Conservation (phyloP, 2,329 filamentous ascomycete species). For the Beauveria rudraprayagi region DNA sequence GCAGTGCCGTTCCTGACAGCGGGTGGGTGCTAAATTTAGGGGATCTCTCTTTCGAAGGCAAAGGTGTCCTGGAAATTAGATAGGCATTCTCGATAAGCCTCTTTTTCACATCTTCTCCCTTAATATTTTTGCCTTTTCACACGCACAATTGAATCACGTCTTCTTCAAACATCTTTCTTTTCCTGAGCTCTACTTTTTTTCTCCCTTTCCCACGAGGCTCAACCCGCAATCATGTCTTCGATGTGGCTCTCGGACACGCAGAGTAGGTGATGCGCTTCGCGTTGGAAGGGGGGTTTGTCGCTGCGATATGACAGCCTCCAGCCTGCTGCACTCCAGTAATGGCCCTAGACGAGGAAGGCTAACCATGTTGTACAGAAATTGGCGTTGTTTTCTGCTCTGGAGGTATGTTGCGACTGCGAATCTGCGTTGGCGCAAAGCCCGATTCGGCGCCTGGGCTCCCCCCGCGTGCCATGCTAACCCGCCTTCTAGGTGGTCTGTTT, state of each 20-base stretch:
- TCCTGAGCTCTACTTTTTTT: background rate
- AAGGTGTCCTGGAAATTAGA: constrained; percentile 13
- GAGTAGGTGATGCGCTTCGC: constrained; percentile 53
- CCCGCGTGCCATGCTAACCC: constrained; percentile 14
- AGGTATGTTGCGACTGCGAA: constrained; percentile 52
- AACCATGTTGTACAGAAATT: constrained; percentile 58
- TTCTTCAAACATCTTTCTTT: background rate
- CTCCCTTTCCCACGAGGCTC: background rate
- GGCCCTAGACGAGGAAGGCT: constrained; percentile 17
- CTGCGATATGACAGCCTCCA: background rate
- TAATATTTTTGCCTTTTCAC: background rate
- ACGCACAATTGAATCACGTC: background rate
- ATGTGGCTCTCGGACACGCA: constrained; percentile 97
- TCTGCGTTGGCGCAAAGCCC: constrained; percentile 16
- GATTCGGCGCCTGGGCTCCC: background rate
- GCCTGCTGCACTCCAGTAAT: background rate
- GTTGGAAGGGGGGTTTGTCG: background rate
- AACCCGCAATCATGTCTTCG: constrained; percentile 56
- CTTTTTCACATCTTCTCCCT: background rate
- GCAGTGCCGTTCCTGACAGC: background rate
- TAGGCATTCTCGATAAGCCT: background rate
- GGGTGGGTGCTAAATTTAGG: constrained; percentile 3
- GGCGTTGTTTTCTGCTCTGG: constrained; percentile 97
- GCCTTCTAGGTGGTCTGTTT: constrained; percentile 72
- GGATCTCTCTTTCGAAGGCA: constrained; percentile 9